These are phyloP conservation scores for Collybia nuda DNA, from an alignment of 768 basidiomycete species.

Conservation along the genomic window DNA sequence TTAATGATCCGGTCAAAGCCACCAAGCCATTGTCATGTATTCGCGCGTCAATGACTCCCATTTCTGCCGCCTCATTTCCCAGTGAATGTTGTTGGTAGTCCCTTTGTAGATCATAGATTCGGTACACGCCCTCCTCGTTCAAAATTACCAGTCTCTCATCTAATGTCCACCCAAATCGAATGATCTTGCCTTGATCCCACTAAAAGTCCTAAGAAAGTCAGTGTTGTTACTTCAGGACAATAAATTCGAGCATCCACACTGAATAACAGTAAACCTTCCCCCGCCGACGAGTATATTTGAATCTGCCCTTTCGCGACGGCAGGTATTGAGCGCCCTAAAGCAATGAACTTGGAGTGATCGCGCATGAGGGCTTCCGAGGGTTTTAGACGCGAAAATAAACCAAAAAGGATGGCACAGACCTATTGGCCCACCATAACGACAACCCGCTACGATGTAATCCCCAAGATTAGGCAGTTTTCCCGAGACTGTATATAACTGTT, in stretches of 20 bases:
- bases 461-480: conserved; percentile 77
- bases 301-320: conserved; percentile 77
- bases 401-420: conserved; percentile 44
- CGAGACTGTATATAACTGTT: conserved; percentile 80
- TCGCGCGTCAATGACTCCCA: conserved; percentile 81
- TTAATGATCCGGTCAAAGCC: conserved; percentile 73
- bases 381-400: background rate
- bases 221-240: conserved; percentile 15
- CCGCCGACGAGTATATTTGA: conserved; percentile 84
- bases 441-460: conserved; percentile 80
- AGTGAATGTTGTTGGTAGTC: conserved; percentile 86
- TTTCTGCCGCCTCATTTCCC: conserved; percentile 77
- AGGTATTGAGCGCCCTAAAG: conserved; percentile 58
- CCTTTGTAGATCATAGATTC: conserved; percentile 84
- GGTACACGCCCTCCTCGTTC: conserved; percentile 90
- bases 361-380: conserved; percentile 74
- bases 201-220: conserved; percentile 26
- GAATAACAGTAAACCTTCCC: conserved; percentile 65
- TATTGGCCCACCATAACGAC: conserved; percentile 85
- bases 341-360: conserved; percentile 77
- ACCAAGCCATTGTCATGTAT: conserved; percentile 89
- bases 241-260: conserved; percentile 57
- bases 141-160: conserved; percentile 82
- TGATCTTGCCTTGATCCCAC: conserved; percentile 90
- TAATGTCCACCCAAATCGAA: conserved; percentile 82